Evolutionary conservation across 1,284 basidiomycete genomes (phyloP).

Genomic region (Sutorius eximius): DNA sequence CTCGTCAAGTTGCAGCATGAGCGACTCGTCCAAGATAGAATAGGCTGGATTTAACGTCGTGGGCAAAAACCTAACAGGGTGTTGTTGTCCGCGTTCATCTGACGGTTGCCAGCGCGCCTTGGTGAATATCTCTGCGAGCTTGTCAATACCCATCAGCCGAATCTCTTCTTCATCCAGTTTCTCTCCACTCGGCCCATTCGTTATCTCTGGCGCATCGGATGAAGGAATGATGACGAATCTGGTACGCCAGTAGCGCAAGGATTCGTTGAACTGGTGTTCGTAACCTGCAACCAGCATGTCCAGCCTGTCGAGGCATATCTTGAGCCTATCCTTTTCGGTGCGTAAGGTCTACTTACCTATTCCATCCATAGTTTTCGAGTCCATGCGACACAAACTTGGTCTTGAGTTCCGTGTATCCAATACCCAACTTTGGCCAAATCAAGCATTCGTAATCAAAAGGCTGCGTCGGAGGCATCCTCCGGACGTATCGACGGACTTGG

Average conservation of each 20-base stretch:
- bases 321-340: background rate
- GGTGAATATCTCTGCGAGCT: conserved; percentile 86
- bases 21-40: conserved; percentile 73
- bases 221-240: conserved; percentile 94
- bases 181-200: conserved; percentile 63
- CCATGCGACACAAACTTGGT: conserved; percentile 80
- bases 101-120: conserved; percentile 74
- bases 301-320: conserved; percentile 41
- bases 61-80: conserved; percentile 68
- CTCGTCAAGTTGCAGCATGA: conserved; percentile 78
- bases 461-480: conserved; percentile 64
- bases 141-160: conserved; percentile 87
- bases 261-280: conserved; percentile 78
- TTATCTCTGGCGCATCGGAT: conserved; percentile 59
- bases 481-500: conserved; percentile 85
- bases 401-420: conserved; percentile 79
- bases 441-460: conserved; percentile 83
- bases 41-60: conserved; percentile 82
- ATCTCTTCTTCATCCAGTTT: conserved; percentile 84
- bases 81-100: conserved; percentile 54
- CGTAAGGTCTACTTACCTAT: conserved; percentile 48
- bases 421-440: conserved; percentile 90
- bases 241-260: conserved; percentile 90
- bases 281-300: conserved; percentile 88
- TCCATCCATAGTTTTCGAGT: conserved; percentile 81